Percentiles rank a stretch among this genome's conserved stretches.
phyloP scores from a whole-genome alignment of 2,329 filamentous ascomycete species.

The Botryotinia convoluta region DNA sequence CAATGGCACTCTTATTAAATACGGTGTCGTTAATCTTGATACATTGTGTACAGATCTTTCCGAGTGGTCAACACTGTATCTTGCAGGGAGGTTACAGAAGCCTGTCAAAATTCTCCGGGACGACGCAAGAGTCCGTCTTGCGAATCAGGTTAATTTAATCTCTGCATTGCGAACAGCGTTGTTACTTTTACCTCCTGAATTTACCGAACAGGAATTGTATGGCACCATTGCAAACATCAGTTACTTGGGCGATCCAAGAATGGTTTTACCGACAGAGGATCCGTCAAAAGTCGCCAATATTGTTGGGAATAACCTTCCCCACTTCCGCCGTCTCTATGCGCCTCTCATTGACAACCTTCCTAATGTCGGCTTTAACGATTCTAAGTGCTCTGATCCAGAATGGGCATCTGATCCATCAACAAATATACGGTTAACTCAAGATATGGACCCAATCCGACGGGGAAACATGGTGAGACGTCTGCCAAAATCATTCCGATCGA shows the following conservation, averaged over 20 bases:
- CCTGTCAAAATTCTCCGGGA: slow-evolving; percentile 97
- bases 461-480: slow-evolving; percentile 96
- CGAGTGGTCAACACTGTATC: slow-evolving; percentile 90
- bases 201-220: slow-evolving; percentile 86
- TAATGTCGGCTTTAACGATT: slow-evolving; percentile 76
- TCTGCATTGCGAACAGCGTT: slow-evolving; percentile 88
- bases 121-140: slow-evolving; percentile 84
- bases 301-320: slow-evolving; percentile 82
- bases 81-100: slow-evolving; percentile 95
- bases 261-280: slow-evolving; percentile 86
- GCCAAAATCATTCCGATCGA: slow-evolving; percentile 80
- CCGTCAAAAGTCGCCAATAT: slow-evolving; percentile 93
- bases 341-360: slow-evolving; percentile 87
- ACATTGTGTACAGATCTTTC: slow-evolving; percentile 83
- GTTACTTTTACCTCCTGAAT: slow-evolving; percentile 76
- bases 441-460: slow-evolving; percentile 87
- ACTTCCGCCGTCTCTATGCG: slow-evolving; percentile 88
- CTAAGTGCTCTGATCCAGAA: slow-evolving; percentile 53
- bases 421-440: slow-evolving; percentile 72
- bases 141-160: slow-evolving; percentile 93
- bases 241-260: slow-evolving; percentile 94
- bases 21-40: slow-evolving; percentile 92
- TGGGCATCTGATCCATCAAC: slow-evolving; percentile 63
- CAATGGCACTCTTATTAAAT: slow-evolving; percentile 95
- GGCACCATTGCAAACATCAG: slow-evolving; percentile 87